Evolutionary conservation across 108 stramenopile species (phyloP), one percentile per base, ranked within the genome.

Genomic region (Pseudonitzschia multiseries): DNA sequence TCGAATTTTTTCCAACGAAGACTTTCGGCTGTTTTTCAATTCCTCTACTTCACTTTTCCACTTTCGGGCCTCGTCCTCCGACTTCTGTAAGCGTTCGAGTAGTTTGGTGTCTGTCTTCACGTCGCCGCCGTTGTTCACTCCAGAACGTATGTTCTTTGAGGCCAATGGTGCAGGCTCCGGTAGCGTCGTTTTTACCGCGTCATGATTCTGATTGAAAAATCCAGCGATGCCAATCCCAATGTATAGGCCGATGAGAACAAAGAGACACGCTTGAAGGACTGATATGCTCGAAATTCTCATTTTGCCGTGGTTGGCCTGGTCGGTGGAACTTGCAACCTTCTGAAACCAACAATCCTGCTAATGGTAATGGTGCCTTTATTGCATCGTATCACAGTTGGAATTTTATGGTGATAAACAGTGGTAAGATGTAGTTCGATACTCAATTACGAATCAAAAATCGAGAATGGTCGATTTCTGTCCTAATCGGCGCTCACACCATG

Each of bases 171-270:
- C 4, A 36, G 36, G 36, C 6, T 36, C 36, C 36, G 36, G 36
- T 36, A 36, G 6, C 6, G 36, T 18, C 46, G 46, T 48, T 48
- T 18, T 18, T 1, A 48, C 12, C 46, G 46, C 2, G 4, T 48
- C 46, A 48, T 48, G 8, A 14, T 48, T 48, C 12, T 26, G n/a
- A 20, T 62, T 32, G 15, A 62, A 62, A 20, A 74, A 54, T 33
- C 65, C 65, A 42, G 73, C 57, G 20, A 74, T 44, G 28, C 65
- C 65, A 20, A 74, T 67, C 5, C 73, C 73, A 15, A 33, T 44
- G 46, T 74, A 74, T 14, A 74, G 65, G 4, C 73, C 73, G 2
- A 74, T 56, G 31, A 74, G 42, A 6, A 74, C 50, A 6, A 53
- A 50, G 2, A 74, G 56, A 33, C 40, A 27, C n/a, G 53, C 43